Conservation (phyloP, 208 protist genomes). For the Leishmania braziliensis region DNA sequence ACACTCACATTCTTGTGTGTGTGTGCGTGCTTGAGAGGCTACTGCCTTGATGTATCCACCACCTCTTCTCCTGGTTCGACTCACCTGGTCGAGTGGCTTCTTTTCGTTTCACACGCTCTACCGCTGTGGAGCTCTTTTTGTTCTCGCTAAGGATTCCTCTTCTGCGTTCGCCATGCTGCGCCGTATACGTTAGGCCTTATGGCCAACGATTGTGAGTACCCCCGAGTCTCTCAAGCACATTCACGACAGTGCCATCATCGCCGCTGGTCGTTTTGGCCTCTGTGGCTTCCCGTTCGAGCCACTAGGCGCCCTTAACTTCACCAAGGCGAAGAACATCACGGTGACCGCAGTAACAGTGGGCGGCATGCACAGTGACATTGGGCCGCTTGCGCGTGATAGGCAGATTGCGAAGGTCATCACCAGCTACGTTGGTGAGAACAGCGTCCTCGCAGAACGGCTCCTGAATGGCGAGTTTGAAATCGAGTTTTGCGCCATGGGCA, state of each 20-base stretch:
- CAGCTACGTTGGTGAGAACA: constrained; percentile 95
- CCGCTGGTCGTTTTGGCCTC: constrained; percentile 92
- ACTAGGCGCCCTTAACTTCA: constrained; percentile 63
- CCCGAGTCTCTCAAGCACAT: constrained; percentile 64
- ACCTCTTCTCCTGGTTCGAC: not conserved
- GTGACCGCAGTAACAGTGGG: constrained; percentile 38
- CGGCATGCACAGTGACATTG: constrained; percentile 9
- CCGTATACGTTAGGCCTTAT: constrained; percentile 8
- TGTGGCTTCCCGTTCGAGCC: constrained; percentile 91
- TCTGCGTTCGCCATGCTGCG: constrained; percentile 18
- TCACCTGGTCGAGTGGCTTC: not conserved
- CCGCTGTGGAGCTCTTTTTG: not conserved
- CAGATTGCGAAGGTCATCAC: constrained; percentile 78
- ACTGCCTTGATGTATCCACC: not conserved
- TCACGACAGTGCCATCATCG: constrained; percentile 43
- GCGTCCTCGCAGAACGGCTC: constrained; percentile 84
- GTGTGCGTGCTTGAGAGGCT: not conserved
- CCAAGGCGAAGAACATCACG: constrained; percentile 74
- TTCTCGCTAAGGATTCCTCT: too few species aligned
- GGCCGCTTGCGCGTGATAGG: constrained; percentile 84
- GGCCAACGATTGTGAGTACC: constrained; percentile 29
- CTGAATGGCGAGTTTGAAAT: constrained; percentile 91
- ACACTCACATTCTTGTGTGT: not conserved
- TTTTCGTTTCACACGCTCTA: not conserved
- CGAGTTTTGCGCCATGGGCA: constrained; percentile 94